phyloP scores from a whole-genome alignment of 495 filamentous ascomycete genomes.

The Penicillium argentinense region DNA sequence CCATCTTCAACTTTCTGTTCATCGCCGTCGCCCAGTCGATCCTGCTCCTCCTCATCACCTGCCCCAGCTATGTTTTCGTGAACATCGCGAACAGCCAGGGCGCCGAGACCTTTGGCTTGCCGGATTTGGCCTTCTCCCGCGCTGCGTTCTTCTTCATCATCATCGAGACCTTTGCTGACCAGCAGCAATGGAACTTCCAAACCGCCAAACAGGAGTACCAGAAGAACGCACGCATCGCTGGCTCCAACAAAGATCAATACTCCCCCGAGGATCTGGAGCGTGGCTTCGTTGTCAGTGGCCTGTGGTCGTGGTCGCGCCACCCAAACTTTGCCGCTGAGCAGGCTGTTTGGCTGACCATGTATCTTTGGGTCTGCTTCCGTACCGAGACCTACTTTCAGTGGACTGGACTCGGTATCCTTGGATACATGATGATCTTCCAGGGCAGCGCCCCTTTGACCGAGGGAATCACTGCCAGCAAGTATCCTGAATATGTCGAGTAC shows the following conservation, averaged over 20 bases:
- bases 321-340: conserved; percentile 96
- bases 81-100: conserved; percentile 47
- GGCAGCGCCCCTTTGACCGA: conserved; percentile 87
- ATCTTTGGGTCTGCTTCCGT: conserved; percentile 79
- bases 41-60: conserved; percentile 62
- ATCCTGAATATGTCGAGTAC: conserved; percentile 85
- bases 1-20: conserved; percentile 83
- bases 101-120: conserved; percentile 43
- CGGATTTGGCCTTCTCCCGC: conserved; percentile 69
- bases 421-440: conserved; percentile 80
- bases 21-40: conserved; percentile 84
- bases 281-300: conserved; percentile 81
- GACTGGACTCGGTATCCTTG: conserved; percentile 68
- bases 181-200: conserved; percentile 94
- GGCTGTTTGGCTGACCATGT: conserved; percentile 82
- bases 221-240: conserved; percentile 66
- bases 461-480: conserved; percentile 73
- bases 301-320: conserved; percentile 86
- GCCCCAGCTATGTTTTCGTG: conserved; percentile 81
- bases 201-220: conserved; percentile 74
- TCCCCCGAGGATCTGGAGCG: conserved; percentile 79
- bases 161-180: conserved; percentile 79
- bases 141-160: conserved; percentile 68
- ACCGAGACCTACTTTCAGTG: conserved; percentile 73
- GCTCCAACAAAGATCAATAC: conserved; percentile 38